Base-by-base conservation (phyloP, 116 monocot genomes). In the Zostera marina region DNA sequence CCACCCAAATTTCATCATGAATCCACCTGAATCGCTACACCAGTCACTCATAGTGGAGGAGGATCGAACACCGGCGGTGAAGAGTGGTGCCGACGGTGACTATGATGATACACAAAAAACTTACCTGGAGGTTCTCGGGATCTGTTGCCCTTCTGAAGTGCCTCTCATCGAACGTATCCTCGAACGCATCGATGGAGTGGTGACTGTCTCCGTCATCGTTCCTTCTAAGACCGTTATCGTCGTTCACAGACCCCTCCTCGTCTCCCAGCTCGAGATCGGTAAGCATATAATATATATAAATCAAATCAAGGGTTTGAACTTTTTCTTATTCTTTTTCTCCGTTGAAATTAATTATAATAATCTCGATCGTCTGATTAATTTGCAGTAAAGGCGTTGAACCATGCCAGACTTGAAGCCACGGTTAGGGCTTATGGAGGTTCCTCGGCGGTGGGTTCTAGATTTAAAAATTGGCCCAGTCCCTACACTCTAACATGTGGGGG, bases 71-170 rank as follows among this genome's bases (percentile, higher is more conserved):
- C 32, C 32, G 32, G 5, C 32, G 4, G 32, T 2, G 32, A 32
- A 32, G 32, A 32, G 32, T 32, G 32, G 32, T 32, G 32, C 32
- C 32, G 32, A 32, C 32, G 32, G 5, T 32, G 4, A 32, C 5
- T 5, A 32, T 32, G 32, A 32, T 32, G 32, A 32, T 5, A 32
- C 58, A 11, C 74, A 89, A 38, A 96, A 85, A 78, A 89, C 85
- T 67, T 96, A 96, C 62, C 89, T 96, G 45, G 96, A 96, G 62
- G 96, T 96, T 12, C 42, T 96, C 26, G 96, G 96, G 8, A 69
- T 96, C 59, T 96, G 96, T 54, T 96, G 96, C 76, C 66, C 96
- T 9, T 79, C 89, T 24, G 96, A 96, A 54, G 78, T 82, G 26
- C 78, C 80, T 8, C 69, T 96, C 7, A 70, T 96, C 16, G 85